These are phyloP conservation scores for Leccinum uliginosum DNA, from an alignment of 768 basidiomycete species.

Conservation along the genomic window DNA sequence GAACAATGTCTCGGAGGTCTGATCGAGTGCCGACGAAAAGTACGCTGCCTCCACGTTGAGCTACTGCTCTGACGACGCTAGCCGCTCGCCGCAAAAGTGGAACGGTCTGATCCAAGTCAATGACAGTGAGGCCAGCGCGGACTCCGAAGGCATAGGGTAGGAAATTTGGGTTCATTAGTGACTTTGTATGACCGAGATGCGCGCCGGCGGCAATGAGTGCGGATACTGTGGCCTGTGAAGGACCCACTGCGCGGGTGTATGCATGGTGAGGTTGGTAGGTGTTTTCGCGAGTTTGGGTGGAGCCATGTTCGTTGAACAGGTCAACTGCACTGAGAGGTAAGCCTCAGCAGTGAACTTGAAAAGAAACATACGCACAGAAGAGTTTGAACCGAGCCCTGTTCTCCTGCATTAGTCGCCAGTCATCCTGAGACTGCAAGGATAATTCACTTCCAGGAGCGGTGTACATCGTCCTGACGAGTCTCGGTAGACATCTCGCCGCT, in stretches of 20 bases:
- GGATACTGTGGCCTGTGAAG: conserved; percentile 72
- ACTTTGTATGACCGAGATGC: conserved; percentile 84
- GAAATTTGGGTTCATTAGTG: conserved; percentile 86
- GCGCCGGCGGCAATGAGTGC: conserved; percentile 91
- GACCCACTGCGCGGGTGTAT: conserved; percentile 55
- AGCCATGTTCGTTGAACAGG: conserved; percentile 68
- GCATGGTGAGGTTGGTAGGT: conserved; percentile 70
- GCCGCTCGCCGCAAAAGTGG: conserved; percentile 90
- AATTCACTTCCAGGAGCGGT: conserved; percentile 26
- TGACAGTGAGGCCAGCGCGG: conserved; percentile 85
- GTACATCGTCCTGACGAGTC: conserved; percentile 26
- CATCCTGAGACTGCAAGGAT: conserved; percentile 44
- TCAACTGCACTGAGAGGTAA: conserved; percentile 41
- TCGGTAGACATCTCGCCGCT: conserved; percentile 21
- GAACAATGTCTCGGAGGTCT: conserved; percentile 69
- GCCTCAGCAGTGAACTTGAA: conserved; percentile 8
- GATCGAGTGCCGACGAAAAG: conserved; percentile 88
- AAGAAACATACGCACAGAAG: conserved; percentile 44
- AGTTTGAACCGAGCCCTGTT: conserved; percentile 51
- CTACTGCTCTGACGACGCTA: conserved; percentile 78
- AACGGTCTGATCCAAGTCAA: conserved; percentile 91
- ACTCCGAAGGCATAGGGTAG: conserved; percentile 90
- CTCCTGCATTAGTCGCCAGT: conserved; percentile 64
- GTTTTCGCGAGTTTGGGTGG: conserved; percentile 62
- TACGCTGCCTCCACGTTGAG: conserved; percentile 75